phyloP scores from a whole-genome alignment of 495 filamentous ascomycete species.

The Immersiella caudata region DNA sequence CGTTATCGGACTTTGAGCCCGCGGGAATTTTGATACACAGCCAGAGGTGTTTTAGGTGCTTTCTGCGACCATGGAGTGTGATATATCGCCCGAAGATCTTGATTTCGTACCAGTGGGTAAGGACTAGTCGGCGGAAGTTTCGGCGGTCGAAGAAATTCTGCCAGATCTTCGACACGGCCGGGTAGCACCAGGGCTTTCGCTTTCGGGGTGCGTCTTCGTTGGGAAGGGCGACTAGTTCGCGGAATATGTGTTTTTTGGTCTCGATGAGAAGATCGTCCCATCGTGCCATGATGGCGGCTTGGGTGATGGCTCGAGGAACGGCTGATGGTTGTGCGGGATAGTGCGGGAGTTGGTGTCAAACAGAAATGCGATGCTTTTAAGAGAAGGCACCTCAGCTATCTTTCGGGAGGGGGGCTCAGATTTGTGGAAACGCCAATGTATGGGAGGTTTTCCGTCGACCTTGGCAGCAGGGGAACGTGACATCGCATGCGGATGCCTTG shows the following conservation, averaged over 20 bases:
- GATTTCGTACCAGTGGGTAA: background rate
- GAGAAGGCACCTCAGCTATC: too few relatives aligned
- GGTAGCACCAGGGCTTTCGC: background rate
- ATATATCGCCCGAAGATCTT: background rate
- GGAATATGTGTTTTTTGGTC: background rate
- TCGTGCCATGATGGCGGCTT: too few relatives aligned
- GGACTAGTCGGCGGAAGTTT: background rate
- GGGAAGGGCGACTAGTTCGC: background rate
- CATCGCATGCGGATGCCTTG: too few relatives aligned
- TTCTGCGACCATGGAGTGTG: background rate
- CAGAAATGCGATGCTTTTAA: too few relatives aligned
- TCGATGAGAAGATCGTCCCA: background rate
- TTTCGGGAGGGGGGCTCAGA: too few relatives aligned
- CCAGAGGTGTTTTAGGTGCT: background rate
- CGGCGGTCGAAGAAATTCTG: background rate
- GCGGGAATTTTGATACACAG: background rate
- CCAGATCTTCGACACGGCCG: background rate
- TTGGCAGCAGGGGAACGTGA: too few relatives aligned
- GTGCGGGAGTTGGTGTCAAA: too few relatives aligned
- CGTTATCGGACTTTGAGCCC: background rate
- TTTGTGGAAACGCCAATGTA: too few relatives aligned
- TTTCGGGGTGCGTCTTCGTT: background rate
- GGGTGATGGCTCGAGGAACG: too few relatives aligned
- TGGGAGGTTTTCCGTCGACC: too few relatives aligned
- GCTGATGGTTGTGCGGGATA: too few relatives aligned